phyloP scores from a whole-genome alignment of 1,284 basidiomycete genomes.

The Porogramme epimiltina region DNA sequence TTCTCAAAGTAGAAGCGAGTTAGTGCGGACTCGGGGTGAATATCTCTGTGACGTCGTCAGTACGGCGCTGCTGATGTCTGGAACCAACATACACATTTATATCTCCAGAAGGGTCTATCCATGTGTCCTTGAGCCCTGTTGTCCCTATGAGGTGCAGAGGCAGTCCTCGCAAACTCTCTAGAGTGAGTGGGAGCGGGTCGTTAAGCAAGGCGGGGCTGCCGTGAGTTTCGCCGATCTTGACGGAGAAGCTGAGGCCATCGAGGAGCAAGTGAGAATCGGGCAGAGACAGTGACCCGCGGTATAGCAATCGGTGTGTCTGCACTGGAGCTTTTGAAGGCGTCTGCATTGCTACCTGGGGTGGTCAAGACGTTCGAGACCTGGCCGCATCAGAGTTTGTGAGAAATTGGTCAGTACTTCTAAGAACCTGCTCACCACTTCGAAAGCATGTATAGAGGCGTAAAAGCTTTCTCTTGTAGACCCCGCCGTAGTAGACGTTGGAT shows the following conservation, averaged over 20 bases:
- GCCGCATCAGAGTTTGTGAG: no score
- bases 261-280: slow-evolving; percentile 71
- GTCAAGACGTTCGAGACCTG: no score
- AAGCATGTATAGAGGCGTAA: no score
- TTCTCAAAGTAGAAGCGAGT: slow-evolving; percentile 72
- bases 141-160: slow-evolving; percentile 62
- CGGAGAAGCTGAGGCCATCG: slow-evolving; percentile 73
- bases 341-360: not conserved
- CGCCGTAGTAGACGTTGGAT: no score
- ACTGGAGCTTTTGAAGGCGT: slow-evolving; percentile 7
- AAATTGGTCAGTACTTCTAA: no score
- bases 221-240: slow-evolving; percentile 41
- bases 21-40: slow-evolving; percentile 66
- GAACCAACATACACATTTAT: slow-evolving; percentile 57
- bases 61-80: no score
- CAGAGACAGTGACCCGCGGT: slow-evolving; percentile 73
- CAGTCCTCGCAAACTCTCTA: slow-evolving; percentile 81
- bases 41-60: slow-evolving; percentile 47
- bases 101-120: slow-evolving; percentile 53
- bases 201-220: slow-evolving; percentile 49
- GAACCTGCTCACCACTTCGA: no score
- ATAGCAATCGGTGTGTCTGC: slow-evolving; percentile 55
- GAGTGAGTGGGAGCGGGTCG: slow-evolving; percentile 68
- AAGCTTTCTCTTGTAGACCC: no score
- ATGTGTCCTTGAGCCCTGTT: slow-evolving; percentile 53